Percentiles rank a stretch among this genome's conserved stretches.
Conservation (phyloP, 1,284 basidiomycete species). For the Phlebopus sp. region DNA sequence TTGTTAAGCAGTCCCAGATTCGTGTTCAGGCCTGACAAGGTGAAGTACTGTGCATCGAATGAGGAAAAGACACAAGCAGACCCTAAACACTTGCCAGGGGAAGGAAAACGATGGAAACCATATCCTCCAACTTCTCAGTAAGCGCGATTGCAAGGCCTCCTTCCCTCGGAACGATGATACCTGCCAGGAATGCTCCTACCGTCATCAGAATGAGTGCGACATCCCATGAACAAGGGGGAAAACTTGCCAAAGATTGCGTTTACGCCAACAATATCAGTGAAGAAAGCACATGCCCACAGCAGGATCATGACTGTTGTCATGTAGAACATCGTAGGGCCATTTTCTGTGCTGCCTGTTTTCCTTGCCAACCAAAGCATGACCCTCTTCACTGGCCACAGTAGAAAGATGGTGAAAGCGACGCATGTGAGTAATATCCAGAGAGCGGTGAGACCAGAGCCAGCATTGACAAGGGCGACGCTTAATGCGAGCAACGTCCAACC, state of each 20-base stretch:
- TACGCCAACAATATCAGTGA: slow-evolving; percentile 55
- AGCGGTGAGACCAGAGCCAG: slow-evolving; percentile 69
- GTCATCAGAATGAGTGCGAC: not conserved
- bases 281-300: slow-evolving; percentile 46
- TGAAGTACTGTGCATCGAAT: slow-evolving; percentile 62
- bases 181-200: slow-evolving; percentile 81
- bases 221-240: slow-evolving; percentile 25
- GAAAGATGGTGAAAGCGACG: slow-evolving; percentile 70
- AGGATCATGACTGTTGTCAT: slow-evolving; percentile 45
- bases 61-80: not conserved
- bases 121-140: slow-evolving; percentile 77
- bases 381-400: slow-evolving; percentile 56
- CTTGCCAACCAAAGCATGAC: slow-evolving; percentile 54
- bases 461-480: slow-evolving; percentile 87
- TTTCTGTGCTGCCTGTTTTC: slow-evolving; percentile 57
- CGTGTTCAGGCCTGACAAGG: slow-evolving; percentile 79
- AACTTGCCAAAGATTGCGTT: slow-evolving; percentile 37
- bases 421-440: slow-evolving; percentile 80
- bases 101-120: slow-evolving; percentile 71
- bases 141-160: slow-evolving; percentile 81
- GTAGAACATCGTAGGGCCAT: slow-evolving; percentile 52
- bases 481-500: slow-evolving; percentile 80
- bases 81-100: slow-evolving; percentile 60
- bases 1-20: slow-evolving; percentile 77
- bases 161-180: slow-evolving; percentile 86